Conservation (phyloP, 495 filamentous ascomycete genomes). For the Friedmanniomyces endolithicus region DNA sequence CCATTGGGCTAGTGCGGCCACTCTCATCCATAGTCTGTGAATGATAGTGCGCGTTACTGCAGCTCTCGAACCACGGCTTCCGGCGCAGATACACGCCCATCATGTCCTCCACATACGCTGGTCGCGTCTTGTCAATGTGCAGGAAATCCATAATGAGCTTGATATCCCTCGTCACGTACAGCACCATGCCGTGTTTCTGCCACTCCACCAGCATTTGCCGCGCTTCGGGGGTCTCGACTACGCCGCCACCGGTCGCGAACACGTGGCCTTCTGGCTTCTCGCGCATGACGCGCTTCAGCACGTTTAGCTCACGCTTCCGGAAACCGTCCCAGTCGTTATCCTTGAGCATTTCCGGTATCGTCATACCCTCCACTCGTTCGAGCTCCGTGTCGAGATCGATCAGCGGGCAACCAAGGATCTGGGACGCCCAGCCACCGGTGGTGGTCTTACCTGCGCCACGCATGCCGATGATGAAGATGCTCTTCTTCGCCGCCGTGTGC, state of each 20-base stretch:
- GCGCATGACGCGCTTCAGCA: slow-evolving; percentile 59
- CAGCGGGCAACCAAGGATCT: slow-evolving; percentile 60
- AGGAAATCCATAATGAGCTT: slow-evolving; percentile 82
- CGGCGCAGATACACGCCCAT: slow-evolving; percentile 82
- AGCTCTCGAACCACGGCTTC: slow-evolving; percentile 82
- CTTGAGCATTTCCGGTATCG: slow-evolving; percentile 76
- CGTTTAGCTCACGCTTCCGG: slow-evolving; percentile 61
- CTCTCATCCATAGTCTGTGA: slow-evolving; percentile 51
- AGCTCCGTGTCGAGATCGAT: slow-evolving; percentile 81
- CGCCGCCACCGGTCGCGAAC: slow-evolving; percentile 86
- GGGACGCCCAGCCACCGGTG: slow-evolving; percentile 68
- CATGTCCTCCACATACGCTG: slow-evolving; percentile 90
- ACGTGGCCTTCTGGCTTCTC: slow-evolving; percentile 65
- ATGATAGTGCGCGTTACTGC: slow-evolving; percentile 91
- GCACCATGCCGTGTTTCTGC: slow-evolving; percentile 72
- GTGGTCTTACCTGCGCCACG: slow-evolving; percentile 95
- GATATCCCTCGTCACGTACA: slow-evolving; percentile 79
- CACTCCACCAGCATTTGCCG: slow-evolving; percentile 63
- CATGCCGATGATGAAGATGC: slow-evolving; percentile 94
- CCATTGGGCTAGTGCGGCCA: slow-evolving; percentile 48
- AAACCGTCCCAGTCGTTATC: slow-evolving; percentile 79
- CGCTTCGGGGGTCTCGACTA: slow-evolving; percentile 79
- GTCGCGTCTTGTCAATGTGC: slow-evolving; percentile 76
- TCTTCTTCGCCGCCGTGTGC: slow-evolving; percentile 37
- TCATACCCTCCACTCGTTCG: slow-evolving; percentile 55